Evolutionary conservation across 208 protist genomes (phyloP), one percentile per base, ranked within the genome.

Genomic region (Leishmania arabica): DNA sequence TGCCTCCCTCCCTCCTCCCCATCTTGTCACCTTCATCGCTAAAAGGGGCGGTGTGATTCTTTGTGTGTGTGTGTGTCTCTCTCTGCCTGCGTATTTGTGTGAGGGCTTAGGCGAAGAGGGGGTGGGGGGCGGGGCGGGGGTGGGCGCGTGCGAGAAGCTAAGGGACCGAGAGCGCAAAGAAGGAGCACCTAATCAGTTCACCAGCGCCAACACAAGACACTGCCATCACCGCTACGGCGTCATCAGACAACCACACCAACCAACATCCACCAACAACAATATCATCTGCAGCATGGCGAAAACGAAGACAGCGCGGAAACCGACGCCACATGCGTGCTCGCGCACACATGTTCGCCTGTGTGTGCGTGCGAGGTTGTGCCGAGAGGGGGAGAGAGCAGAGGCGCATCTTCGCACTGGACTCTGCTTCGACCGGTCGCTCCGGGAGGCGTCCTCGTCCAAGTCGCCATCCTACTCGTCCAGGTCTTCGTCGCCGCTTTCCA

Each of bases 401-500:
- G 31, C n/a, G 2, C 71, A 75, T 19, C 24, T 51, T 73, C 69
- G 40, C 69, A 51, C 27, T n/a, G 34, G 72, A 27, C 72, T 64
- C 31, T 37, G 40, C 74, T 51, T 13, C 74, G 74, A 37, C 69
- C 40, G 71, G 31, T 78, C 79, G 27, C 31, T 37, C 37, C 64
- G 45, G 53, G 56, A 45, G 62, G 27, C 51, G 34, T 80, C 72
- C 31, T 76, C 81, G 31, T 81, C 88, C 17, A 78, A 60, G 24
- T 73, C 53, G 9, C 82, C 75, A 15, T 69, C 79, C 31, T 62
- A 3, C 56, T 62, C 56, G 56, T 62, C 56, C 2, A 62, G 56
- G 27, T 62, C 69, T 8, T 73, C 40, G 19, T 75, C 80, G 8
- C 54, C n/a, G 40, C 81, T n/a, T 56, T 79, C 82, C 27, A 79